Evolutionary conservation across 2,329 filamentous ascomycete species (phyloP).

Genomic region (Zymoseptoria tritici): DNA sequence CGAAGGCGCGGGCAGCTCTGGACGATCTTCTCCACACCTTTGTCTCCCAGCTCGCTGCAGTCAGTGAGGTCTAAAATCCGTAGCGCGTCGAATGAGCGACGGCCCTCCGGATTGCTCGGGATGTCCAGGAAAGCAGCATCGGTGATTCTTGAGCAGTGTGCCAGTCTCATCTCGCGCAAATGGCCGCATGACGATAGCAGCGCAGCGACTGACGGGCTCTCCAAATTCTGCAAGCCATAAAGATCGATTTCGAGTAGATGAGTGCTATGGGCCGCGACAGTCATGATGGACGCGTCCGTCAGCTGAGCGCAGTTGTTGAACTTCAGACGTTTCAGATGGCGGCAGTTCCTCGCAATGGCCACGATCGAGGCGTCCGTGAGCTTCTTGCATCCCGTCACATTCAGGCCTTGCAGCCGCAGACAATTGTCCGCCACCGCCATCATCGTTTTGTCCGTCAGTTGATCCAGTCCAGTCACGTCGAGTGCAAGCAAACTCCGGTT

Average conservation of each 20-base stretch:
- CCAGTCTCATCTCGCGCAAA: slow-evolving; percentile 82
- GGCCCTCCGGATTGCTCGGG: slow-evolving; percentile 50
- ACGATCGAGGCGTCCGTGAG: slow-evolving; percentile 84
- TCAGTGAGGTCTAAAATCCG: slow-evolving; percentile 91
- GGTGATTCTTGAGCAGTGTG: slow-evolving; percentile 75
- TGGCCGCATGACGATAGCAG: slow-evolving; percentile 71
- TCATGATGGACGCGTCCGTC: slow-evolving; percentile 71
- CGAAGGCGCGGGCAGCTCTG: slow-evolving; percentile 76
- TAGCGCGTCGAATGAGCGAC: slow-evolving; percentile 64
- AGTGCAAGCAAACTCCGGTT: slow-evolving; percentile 78
- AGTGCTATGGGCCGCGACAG: slow-evolving; percentile 80
- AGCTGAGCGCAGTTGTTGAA: slow-evolving; percentile 86
- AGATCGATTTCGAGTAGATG: slow-evolving; percentile 96
- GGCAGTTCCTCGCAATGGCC: slow-evolving; percentile 71
- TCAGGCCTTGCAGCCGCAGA: slow-evolving; percentile 78
- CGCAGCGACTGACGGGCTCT: slow-evolving; percentile 74
- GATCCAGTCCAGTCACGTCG: slow-evolving; percentile 74
- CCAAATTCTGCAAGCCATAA: slow-evolving; percentile 73
- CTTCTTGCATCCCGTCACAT: slow-evolving; percentile 77
- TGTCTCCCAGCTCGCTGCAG: slow-evolving; percentile 75
- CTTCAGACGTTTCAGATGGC: slow-evolving; percentile 87
- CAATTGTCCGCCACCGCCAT: slow-evolving; percentile 73
- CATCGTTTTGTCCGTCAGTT: slow-evolving; percentile 77
- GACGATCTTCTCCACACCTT: slow-evolving; percentile 82
- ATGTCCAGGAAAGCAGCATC: slow-evolving; percentile 82